Evolutionary conservation across 2,329 filamentous ascomycete genomes (phyloP).

Genomic region (Colletotrichum tropicale): DNA sequence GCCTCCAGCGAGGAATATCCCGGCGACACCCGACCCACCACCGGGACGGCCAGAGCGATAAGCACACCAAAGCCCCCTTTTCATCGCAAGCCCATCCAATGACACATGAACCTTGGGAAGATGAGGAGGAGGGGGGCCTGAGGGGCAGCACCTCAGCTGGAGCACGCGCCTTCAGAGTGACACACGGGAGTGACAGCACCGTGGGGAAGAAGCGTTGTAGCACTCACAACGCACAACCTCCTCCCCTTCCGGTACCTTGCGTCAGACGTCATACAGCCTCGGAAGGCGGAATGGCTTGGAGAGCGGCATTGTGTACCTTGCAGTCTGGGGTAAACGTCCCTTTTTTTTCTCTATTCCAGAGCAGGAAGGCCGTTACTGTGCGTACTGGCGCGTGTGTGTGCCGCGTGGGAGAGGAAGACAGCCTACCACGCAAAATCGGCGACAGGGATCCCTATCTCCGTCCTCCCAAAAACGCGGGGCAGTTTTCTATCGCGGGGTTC

Average conservation of each 20-base stretch:
- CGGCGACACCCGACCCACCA: neutral
- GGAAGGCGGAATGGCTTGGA: neutral
- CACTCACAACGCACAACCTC: neutral
- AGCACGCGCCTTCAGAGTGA: neutral
- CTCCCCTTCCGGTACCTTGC: neutral
- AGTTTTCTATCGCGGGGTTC: neutral
- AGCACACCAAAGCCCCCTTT: neutral
- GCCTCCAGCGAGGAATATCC: neutral
- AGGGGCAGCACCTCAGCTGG: neutral
- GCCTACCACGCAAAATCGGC: neutral
- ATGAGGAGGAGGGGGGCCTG: neutral
- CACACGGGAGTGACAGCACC: neutral
- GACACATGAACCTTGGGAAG: neutral
- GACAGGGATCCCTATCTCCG: constrained; percentile 4
- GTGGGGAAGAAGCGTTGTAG: neutral
- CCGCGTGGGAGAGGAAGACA: neutral
- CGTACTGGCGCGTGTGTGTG: neutral
- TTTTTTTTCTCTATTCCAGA: neutral
- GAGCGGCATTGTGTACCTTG: neutral
- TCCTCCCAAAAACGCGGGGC: constrained; percentile 4
- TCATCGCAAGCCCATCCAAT: neutral
- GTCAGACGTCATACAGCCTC: neutral
- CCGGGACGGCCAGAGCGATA: neutral
- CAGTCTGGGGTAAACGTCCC: neutral
- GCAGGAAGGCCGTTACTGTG: neutral